phyloP scores from a whole-genome alignment of 1,139 yeast species.

The Zygoascus sp. region DNA sequence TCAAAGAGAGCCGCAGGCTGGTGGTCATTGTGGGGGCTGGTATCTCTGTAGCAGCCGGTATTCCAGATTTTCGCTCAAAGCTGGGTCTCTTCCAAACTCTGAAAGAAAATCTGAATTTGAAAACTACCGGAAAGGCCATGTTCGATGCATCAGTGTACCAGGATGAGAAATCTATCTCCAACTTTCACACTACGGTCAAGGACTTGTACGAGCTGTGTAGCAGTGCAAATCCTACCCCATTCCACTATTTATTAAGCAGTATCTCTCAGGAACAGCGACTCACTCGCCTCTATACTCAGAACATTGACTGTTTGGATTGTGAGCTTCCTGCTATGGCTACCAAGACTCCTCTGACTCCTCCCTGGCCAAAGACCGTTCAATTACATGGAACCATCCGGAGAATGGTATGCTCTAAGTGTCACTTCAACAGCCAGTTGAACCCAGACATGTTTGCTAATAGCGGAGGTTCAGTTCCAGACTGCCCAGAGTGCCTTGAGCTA shows the following conservation, averaged over 20 bases:
- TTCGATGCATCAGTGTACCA: conserved; percentile 80
- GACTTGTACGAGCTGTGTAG: conserved; percentile 55
- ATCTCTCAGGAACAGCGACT: conserved; percentile 61
- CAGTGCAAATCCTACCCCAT: conserved; percentile 63
- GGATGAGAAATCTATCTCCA: conserved; percentile 52
- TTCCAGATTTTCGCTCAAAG: conserved; percentile 81
- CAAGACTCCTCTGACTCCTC: conserved; percentile 43
- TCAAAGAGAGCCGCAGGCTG: conserved; percentile 34
- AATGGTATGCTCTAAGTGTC: conserved; percentile 73
- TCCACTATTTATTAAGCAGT: conserved; percentile 58
- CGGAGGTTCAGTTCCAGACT: conserved; percentile 41
- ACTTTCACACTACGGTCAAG: conserved; percentile 71
- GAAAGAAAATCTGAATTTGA: conserved; percentile 40
- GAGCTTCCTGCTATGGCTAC: conserved; percentile 46
- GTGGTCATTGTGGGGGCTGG: conserved; percentile 76
- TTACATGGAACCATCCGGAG: conserved; percentile 74
- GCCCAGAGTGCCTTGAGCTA: conserved; percentile 54
- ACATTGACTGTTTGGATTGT: conserved; percentile 46
- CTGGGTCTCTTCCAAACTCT: conserved; percentile 70
- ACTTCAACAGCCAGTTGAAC: conserved; percentile 43
- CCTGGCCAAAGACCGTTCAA: conserved; percentile 58
- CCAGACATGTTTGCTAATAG: conserved; percentile 38
- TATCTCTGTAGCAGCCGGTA: conserved; percentile 83
- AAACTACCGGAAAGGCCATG: conserved; percentile 62
- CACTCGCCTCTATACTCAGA: conserved; percentile 54